These are phyloP conservation scores for Ceratocystis lukuohia DNA, from an alignment of 2,329 filamentous ascomycete species.

Conservation along the genomic window DNA sequence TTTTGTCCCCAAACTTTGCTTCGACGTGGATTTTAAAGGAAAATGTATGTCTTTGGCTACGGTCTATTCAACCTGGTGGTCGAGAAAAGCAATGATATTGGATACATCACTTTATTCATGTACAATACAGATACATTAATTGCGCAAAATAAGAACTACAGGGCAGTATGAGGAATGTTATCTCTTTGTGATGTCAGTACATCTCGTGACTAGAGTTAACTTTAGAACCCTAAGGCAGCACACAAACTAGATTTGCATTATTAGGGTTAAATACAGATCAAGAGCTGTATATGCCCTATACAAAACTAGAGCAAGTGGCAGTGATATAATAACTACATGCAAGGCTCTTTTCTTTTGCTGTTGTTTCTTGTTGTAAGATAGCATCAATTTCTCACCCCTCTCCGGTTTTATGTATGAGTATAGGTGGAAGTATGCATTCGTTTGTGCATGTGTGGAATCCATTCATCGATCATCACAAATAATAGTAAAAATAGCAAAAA, in stretches of 20 bases:
- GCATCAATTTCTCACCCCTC: not conserved
- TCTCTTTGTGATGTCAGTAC: no score
- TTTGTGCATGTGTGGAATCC: not conserved
- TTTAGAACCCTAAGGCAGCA: not conserved
- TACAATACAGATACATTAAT: not conserved
- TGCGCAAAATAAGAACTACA: not conserved
- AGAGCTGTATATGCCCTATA: no score
- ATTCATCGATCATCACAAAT: slow-evolving; percentile 17
- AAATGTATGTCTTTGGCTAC: not conserved
- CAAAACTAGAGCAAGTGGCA: not conserved
- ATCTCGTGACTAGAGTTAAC: no score
- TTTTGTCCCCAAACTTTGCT: not conserved
- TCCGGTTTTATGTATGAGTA: not conserved
- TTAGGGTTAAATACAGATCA: no score
- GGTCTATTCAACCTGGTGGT: not conserved
- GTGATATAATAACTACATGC: not conserved
- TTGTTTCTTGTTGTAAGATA: not conserved
- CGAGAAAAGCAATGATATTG: not conserved
- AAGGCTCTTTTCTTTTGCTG: not conserved
- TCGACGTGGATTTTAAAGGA: not conserved
- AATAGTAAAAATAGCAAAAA: slow-evolving; percentile 14
- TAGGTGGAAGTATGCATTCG: not conserved
- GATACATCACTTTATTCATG: not conserved
- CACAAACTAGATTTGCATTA: no score
- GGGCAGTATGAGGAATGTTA: not conserved